phyloP scores from a whole-genome alignment of 768 basidiomycete species.

The Calocybe gangraenosa region DNA sequence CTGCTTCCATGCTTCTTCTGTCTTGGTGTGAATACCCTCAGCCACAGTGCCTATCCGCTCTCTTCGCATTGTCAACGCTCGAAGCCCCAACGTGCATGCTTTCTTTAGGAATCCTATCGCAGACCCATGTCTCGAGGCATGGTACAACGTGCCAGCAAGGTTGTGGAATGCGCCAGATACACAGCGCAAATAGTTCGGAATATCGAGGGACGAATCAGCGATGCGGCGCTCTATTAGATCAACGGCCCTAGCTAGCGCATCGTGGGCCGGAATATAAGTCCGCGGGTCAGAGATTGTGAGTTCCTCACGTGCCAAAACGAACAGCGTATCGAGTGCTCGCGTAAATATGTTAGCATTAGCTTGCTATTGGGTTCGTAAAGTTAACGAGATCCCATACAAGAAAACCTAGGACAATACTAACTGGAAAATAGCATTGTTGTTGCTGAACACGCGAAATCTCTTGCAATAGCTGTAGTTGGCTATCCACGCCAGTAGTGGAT shows the following conservation, averaged over 20 bases:
- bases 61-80: constrained; percentile 34
- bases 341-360: constrained; percentile 32
- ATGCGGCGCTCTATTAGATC: constrained; percentile 26
- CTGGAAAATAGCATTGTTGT: constrained; percentile 24
- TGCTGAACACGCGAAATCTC: constrained; percentile 27
- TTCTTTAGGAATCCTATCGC: constrained; percentile 65
- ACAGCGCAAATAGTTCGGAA: constrained; percentile 61
- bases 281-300: constrained; percentile 37
- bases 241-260: constrained; percentile 41
- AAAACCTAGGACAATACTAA: constrained; percentile 15
- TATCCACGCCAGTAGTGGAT: constrained; percentile 9
- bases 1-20: constrained; percentile 47
- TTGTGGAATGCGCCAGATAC: constrained; percentile 71
- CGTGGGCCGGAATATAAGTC: constrained; percentile 43
- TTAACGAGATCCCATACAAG: constrained; percentile 14
- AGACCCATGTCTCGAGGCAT: constrained; percentile 53
- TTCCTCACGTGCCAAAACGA: constrained; percentile 45
- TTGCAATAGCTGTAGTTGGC: constrained; percentile 29
- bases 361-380: constrained; percentile 12
- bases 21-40: constrained; percentile 9
- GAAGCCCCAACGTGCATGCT: constrained; percentile 51
- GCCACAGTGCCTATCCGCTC: neutral
- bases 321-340: constrained; percentile 50
- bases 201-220: constrained; percentile 18
- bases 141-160: constrained; percentile 65